These are phyloP conservation scores for Helicocarpus griseus DNA, from an alignment of 2,329 filamentous ascomycete species.

Conservation along the genomic window DNA sequence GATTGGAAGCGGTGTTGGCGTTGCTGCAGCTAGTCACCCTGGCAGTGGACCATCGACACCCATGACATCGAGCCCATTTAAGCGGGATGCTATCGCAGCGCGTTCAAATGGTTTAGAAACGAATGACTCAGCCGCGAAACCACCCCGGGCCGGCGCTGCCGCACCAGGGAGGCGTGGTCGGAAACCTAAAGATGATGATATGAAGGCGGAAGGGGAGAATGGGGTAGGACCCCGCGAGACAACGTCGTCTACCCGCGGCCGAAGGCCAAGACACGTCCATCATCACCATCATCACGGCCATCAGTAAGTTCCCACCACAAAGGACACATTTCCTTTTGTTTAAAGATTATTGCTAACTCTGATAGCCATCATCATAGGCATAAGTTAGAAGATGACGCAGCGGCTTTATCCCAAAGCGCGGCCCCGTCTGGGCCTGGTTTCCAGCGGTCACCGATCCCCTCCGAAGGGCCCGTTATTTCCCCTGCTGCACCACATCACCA, in stretches of 20 bases:
- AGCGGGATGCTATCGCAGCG: conserved; percentile 38
- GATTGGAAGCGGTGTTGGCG: conserved; percentile 63
- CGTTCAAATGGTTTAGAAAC: conserved; percentile 33
- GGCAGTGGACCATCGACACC: conserved; percentile 47
- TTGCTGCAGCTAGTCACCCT: conserved; percentile 38
- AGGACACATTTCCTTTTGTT: background rate
- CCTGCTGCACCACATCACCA: conserved; percentile 30
- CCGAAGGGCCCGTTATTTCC: conserved; percentile 15
- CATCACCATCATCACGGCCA: conserved; percentile 53
- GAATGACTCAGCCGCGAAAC: conserved; percentile 30
- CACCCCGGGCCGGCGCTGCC: conserved; percentile 20
- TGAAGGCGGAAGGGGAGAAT: conserved; percentile 55
- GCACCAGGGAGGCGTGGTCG: conserved; percentile 50
- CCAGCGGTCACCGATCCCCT: conserved; percentile 21
- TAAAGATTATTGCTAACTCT: background rate
- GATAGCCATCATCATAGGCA: conserved; percentile 44
- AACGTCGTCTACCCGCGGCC: conserved; percentile 53
- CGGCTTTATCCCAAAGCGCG: conserved; percentile 10
- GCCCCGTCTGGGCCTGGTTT: background rate
- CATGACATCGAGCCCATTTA: conserved; percentile 42
- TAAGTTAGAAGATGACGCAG: conserved; percentile 41
- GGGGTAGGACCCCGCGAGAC: conserved; percentile 54
- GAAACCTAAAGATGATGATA: conserved; percentile 68
- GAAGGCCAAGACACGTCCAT: conserved; percentile 46
- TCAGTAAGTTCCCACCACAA: conserved; percentile 35